phyloP scores from a whole-genome alignment of 331 rosid genomes.

The Arachis monticola region DNA sequence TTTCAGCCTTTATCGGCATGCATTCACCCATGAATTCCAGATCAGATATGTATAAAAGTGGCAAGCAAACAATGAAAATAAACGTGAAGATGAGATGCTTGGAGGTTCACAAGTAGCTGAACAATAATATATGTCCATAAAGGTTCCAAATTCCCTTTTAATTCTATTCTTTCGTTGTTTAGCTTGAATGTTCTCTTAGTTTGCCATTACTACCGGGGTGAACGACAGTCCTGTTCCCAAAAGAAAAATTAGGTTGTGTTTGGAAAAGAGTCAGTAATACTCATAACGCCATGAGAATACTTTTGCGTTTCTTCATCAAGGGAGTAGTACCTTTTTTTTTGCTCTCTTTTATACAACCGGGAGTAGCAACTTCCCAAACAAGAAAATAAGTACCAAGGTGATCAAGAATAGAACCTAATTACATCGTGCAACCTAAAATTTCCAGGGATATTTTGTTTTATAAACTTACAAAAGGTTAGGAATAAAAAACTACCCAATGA shows the following conservation, averaged over 20 bases:
- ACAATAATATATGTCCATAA: too few relatives aligned
- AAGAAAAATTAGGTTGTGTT: too few relatives aligned
- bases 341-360: not conserved
- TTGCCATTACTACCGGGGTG: not conserved
- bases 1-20: not conserved
- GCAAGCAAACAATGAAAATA: too few relatives aligned
- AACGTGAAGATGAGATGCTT: too few relatives aligned
- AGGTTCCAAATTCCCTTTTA: too few relatives aligned
- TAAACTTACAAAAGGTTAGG: constrained; percentile 14
- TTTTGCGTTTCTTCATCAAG: too few relatives aligned
- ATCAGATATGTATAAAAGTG: too few relatives aligned
- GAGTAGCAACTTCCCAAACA: constrained; percentile 6
- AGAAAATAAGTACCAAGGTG: constrained; percentile 22
- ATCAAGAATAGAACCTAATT: not conserved
- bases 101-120: too few relatives aligned
- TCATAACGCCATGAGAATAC: too few relatives aligned
- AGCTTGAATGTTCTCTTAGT: constrained; percentile 21
- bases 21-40: too few relatives aligned
- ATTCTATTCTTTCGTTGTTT: too few relatives aligned
- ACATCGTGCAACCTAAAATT: constrained; percentile 30
- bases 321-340: not conserved
- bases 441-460: constrained; percentile 6
- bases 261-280: too few relatives aligned
- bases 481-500: constrained; percentile 31
- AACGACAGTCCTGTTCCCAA: not conserved